Evolutionary conservation across 2,329 filamentous ascomycete genomes (phyloP).

Genomic region (Zymoseptoria brevis): DNA sequence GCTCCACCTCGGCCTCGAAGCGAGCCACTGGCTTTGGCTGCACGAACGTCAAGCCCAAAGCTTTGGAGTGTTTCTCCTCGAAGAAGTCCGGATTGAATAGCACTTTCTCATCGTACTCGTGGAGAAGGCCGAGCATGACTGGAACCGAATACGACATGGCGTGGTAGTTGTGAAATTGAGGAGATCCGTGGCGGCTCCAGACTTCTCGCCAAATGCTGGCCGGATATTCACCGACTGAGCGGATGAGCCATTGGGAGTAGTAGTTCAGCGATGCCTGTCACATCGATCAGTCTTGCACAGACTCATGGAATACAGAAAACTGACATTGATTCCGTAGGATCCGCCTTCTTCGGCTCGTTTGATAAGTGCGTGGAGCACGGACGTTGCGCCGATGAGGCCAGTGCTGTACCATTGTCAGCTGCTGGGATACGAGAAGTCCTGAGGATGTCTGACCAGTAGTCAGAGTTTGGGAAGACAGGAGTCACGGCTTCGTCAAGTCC

Average conservation of each 20-base stretch:
- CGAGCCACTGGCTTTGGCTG: conserved; percentile 40
- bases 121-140: conserved; percentile 34
- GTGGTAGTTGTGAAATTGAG: conserved; percentile 46
- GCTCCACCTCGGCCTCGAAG: conserved; percentile 34
- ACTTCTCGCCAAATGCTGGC: conserved; percentile 41
- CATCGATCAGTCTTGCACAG: not conserved
- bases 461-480: conserved; percentile 19
- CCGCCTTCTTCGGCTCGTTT: conserved; percentile 19
- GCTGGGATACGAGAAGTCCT: not conserved
- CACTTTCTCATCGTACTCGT: conserved; percentile 31
- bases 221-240: conserved; percentile 21
- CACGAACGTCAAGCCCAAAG: conserved; percentile 33
- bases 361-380: conserved; percentile 20
- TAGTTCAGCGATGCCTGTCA: conserved; percentile 15
- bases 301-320: not conserved
- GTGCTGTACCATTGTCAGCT: conserved; percentile 11
- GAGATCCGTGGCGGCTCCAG: conserved; percentile 39
- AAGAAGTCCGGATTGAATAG: conserved; percentile 46
- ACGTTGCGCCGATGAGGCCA: conserved; percentile 16
- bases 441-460: conserved; percentile 14
- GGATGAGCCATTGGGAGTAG: conserved; percentile 25
- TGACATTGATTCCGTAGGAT: conserved; percentile 17
- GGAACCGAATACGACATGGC: conserved; percentile 39
- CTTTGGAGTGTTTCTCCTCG: conserved; percentile 33
- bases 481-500: conserved; percentile 17